Evolutionary conservation across 495 filamentous ascomycete genomes (phyloP).

Genomic region (Pyrenula aspistea): DNA sequence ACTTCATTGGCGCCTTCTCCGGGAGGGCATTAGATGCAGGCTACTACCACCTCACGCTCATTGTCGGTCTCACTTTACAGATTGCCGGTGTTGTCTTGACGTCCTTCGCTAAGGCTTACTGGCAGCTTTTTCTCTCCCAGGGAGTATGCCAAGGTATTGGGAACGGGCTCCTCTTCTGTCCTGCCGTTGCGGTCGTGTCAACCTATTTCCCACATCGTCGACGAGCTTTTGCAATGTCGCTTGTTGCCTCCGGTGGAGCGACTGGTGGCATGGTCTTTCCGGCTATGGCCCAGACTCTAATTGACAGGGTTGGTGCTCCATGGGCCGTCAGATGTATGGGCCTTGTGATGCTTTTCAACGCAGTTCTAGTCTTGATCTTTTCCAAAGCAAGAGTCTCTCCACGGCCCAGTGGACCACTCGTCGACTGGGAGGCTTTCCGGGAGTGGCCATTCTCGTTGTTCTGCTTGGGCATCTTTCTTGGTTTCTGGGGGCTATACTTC

Average conservation of each 20-base stretch:
- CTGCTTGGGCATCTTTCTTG: conserved; percentile 19
- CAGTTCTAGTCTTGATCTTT: conserved; percentile 8
- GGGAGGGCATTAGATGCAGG: not conserved
- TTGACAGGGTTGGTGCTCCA: conserved; percentile 5
- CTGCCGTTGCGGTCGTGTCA: conserved; percentile 41
- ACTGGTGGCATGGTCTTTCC: conserved; percentile 61
- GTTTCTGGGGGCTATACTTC: conserved; percentile 21
- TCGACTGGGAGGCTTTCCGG: conserved; percentile 25
- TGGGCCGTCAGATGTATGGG: conserved; percentile 27
- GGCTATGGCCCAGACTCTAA: conserved; percentile 23
- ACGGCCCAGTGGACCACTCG: conserved; percentile 20
- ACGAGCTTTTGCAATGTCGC: conserved; percentile 46
- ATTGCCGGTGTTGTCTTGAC: not conserved
- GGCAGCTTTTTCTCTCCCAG: conserved; percentile 38
- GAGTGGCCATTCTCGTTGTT: conserved; percentile 20
- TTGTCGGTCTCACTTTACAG: not conserved
- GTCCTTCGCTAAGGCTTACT: not conserved
- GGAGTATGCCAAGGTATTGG: conserved; percentile 55
- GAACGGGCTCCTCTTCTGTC: conserved; percentile 50
- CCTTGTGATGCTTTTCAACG: conserved; percentile 17
- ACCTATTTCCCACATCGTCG: conserved; percentile 51
- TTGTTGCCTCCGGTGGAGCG: conserved; percentile 46
- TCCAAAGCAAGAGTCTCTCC: conserved; percentile 20
- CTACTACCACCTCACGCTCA: not conserved
- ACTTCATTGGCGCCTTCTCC: not conserved